These are phyloP conservation scores for Euphrasia confusa DNA, from an alignment of 257 asterid species.

Conservation along the genomic window DNA sequence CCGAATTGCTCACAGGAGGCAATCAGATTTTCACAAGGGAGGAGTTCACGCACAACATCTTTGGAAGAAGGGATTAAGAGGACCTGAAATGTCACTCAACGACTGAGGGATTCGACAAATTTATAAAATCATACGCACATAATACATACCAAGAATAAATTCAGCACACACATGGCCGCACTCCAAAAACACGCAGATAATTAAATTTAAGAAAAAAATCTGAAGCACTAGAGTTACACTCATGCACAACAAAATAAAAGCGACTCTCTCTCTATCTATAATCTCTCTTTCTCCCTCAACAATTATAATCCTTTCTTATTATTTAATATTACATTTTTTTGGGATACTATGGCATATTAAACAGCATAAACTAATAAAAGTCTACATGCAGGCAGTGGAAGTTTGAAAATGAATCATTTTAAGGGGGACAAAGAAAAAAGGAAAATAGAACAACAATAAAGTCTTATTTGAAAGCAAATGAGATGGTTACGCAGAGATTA, in stretches of 20 bases:
- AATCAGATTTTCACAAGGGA: constrained; percentile 20
- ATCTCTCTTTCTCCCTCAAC: neutral
- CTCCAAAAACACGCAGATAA: neutral
- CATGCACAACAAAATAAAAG: neutral
- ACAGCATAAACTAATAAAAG: constrained; percentile 14
- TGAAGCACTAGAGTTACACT: neutral
- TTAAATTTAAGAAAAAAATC: neutral
- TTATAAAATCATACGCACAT: constrained; percentile 3
- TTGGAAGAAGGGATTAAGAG: constrained; percentile 29
- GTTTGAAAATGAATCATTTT: constrained; percentile 10
- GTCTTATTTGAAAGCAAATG: constrained; percentile 9
- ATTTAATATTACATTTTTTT: no score
- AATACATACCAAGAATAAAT: neutral
- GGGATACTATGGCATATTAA: neutral
- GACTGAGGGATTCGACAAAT: constrained; percentile 16
- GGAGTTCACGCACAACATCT: constrained; percentile 27
- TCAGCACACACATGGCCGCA: neutral
- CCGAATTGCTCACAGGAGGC: constrained; percentile 24
- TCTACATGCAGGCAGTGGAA: constrained; percentile 24
- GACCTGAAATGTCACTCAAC: constrained; percentile 42
- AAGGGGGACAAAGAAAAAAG: neutral
- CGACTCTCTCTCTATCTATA: neutral
- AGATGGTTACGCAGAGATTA: constrained; percentile 10
- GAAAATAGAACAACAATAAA: neutral
- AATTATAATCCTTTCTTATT: no score